Percentiles rank a stretch among this genome's conserved stretches.
phyloP scores from a whole-genome alignment of 2,329 filamentous ascomycete species.

The Tolypocladium album region DNA sequence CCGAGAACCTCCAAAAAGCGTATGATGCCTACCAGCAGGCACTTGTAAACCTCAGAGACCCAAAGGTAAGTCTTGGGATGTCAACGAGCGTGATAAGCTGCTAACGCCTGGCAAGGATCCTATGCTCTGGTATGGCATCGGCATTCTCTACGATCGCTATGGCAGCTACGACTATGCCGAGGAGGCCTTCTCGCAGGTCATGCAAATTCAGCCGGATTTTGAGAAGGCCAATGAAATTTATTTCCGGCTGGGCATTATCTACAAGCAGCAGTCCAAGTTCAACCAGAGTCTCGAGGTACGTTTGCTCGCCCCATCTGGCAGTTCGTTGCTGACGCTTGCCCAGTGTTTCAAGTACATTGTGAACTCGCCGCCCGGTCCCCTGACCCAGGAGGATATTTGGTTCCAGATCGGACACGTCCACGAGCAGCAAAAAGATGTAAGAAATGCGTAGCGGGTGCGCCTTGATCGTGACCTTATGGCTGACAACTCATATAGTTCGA shows the following conservation, averaged over 20 bases:
- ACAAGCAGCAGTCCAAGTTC: conserved; percentile 97
- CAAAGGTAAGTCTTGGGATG: conserved; percentile 55
- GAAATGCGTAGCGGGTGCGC: conserved; percentile 23
- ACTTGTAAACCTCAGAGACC: conserved; percentile 82
- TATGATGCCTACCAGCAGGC: conserved; percentile 96
- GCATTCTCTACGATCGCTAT: conserved; percentile 93
- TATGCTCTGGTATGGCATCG: conserved; percentile 97
- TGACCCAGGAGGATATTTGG: conserved; percentile 98
- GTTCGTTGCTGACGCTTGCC: not conserved
- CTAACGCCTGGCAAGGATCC: conserved; percentile 53
- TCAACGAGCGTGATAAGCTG: no score
- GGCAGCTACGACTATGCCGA: conserved; percentile 95
- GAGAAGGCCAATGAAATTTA: conserved; percentile 99
- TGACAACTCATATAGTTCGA: conserved; percentile 60
- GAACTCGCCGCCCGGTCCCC: conserved; percentile 75
- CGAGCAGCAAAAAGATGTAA: conserved; percentile 95
- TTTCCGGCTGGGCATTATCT: conserved; percentile 97
- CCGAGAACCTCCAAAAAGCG: conserved; percentile 93
- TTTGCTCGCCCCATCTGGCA: conserved; percentile 1
- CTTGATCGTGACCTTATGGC: conserved; percentile 15
- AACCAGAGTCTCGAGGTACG: conserved; percentile 79
- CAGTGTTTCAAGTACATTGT: conserved; percentile 99
- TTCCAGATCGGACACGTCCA: conserved; percentile 99
- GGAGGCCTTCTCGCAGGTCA: conserved; percentile 95
- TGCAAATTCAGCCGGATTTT: conserved; percentile 96